Conservation (phyloP, 2,329 filamentous ascomycete genomes). For the Biscogniauxia mediterranea region DNA sequence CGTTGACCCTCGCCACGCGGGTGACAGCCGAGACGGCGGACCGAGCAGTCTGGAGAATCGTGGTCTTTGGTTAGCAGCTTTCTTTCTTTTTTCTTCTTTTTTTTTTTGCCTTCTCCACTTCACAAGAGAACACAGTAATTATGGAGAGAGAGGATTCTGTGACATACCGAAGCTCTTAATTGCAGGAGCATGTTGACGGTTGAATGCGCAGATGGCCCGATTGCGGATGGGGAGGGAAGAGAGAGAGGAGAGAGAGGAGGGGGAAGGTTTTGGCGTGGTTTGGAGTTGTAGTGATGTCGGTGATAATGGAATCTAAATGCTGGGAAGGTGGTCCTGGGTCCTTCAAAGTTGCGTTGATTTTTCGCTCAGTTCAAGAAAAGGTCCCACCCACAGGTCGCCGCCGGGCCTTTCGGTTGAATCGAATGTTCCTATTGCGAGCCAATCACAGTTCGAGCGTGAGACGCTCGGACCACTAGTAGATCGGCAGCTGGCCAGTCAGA, state of each 20-base stretch:
- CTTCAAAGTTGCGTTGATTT: constrained; percentile 27
- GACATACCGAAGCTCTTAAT: constrained; percentile 56
- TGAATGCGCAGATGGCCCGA: constrained; percentile 46
- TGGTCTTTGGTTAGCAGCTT: constrained; percentile 17
- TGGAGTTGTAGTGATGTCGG: constrained; percentile 14
- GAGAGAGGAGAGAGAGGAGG: background rate
- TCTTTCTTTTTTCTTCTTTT: constrained; percentile 20
- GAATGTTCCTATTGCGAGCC: constrained; percentile 10
- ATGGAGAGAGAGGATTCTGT: constrained; percentile 4
- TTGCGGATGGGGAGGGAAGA: constrained; percentile 36
- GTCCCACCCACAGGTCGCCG: background rate
- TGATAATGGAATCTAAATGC: constrained; percentile 4
- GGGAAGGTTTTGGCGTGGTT: constrained; percentile 12
- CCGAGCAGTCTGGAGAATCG: constrained; percentile 45
- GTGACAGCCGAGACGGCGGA: constrained; percentile 49
- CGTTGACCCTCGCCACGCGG: constrained; percentile 47
- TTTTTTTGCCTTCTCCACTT: background rate
- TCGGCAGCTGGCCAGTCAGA: too few species aligned
- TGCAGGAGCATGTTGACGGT: constrained; percentile 55
- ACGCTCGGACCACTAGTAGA: background rate
- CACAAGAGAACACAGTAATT: constrained; percentile 11
- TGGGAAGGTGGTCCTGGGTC: constrained; percentile 3
- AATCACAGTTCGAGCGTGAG: background rate
- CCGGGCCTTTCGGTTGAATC: constrained; percentile 13
- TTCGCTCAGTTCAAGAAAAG: constrained; percentile 16